phyloP scores from a whole-genome alignment of 2,329 filamentous ascomycete species.

The Dothidotthia symphoricarpi region DNA sequence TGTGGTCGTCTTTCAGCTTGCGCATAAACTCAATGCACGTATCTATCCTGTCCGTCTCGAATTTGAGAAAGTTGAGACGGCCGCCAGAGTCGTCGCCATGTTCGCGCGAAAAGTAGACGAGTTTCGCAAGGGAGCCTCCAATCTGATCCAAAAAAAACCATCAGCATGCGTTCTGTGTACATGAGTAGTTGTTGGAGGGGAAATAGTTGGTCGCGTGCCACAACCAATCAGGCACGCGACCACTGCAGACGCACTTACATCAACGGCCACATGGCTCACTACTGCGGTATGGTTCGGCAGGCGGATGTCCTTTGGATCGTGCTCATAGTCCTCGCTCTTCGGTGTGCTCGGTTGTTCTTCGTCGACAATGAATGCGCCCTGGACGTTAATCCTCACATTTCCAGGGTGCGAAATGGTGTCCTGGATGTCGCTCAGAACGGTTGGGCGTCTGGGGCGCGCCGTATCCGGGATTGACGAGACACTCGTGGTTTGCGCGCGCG shows the following conservation, averaged over 20 bases:
- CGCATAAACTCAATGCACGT: constrained; percentile 91
- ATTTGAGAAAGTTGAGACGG: constrained; percentile 89
- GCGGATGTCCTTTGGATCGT: constrained; percentile 90
- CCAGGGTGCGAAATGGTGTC: constrained; percentile 60
- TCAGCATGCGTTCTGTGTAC: constrained; percentile 12
- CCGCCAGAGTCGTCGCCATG: constrained; percentile 77
- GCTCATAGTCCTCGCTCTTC: constrained; percentile 55
- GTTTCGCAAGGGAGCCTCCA: constrained; percentile 89
- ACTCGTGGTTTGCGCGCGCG: constrained; percentile 19
- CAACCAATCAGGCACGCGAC: constrained; percentile 14
- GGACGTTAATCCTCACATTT: constrained; percentile 89
- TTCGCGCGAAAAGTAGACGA: constrained; percentile 96
- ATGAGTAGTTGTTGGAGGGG: not conserved
- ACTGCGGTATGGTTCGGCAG: constrained; percentile 92
- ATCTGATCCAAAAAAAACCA: constrained; percentile 58
- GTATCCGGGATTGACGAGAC: constrained; percentile 14
- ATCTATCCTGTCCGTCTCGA: constrained; percentile 93
- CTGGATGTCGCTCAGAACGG: constrained; percentile 45
- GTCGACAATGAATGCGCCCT: constrained; percentile 94
- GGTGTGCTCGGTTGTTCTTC: constrained; percentile 56
- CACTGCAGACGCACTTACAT: constrained; percentile 61
- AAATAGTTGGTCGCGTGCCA: constrained; percentile 14
- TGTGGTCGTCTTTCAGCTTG: constrained; percentile 78
- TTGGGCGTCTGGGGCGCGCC: constrained; percentile 29
- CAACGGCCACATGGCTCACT: constrained; percentile 94